Percentiles rank a stretch among this genome's conserved stretches.
phyloP scores from a whole-genome alignment of 225 moss, liverwort and hornwort species.

The Bryum argenteum region DNA sequence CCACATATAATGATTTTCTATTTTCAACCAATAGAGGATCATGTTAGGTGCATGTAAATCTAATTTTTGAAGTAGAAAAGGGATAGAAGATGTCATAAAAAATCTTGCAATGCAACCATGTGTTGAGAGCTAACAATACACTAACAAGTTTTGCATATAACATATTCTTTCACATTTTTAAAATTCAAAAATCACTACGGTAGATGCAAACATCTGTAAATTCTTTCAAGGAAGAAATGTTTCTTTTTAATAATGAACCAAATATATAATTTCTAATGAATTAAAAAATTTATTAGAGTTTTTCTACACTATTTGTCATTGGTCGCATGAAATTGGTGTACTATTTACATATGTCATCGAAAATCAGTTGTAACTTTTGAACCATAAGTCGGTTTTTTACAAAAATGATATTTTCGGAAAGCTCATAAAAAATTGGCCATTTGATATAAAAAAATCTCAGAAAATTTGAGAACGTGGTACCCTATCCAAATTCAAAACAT shows the following conservation, averaged over 20 bases:
- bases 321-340: neutral
- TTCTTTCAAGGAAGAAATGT: neutral
- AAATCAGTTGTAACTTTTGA: slow-evolving; percentile 5
- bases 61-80: neutral
- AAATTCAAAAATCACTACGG: neutral
- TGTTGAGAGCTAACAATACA: slow-evolving; percentile 4
- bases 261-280: slow-evolving; percentile 1
- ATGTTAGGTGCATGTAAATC: neutral
- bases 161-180: slow-evolving; percentile 2
- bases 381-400: no score
- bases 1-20: no score
- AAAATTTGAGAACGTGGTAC: neutral
- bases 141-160: slow-evolving; percentile 4
- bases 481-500: neutral
- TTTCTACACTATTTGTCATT: neutral
- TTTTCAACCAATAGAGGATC: neutral
- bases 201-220: slow-evolving; percentile 4
- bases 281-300: neutral
- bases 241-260: slow-evolving; percentile 4
- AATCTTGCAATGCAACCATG: slow-evolving; percentile 1
- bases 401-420: neutral
- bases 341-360: neutral
- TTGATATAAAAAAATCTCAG: slow-evolving; percentile 3
- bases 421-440: neutral
- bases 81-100: slow-evolving; percentile 4